A percentile compares a stretch with the other conserved stretches of the same genome.
Conservation (phyloP, 495 filamentous ascomycete genomes). For the Penicillium tannophilum region DNA sequence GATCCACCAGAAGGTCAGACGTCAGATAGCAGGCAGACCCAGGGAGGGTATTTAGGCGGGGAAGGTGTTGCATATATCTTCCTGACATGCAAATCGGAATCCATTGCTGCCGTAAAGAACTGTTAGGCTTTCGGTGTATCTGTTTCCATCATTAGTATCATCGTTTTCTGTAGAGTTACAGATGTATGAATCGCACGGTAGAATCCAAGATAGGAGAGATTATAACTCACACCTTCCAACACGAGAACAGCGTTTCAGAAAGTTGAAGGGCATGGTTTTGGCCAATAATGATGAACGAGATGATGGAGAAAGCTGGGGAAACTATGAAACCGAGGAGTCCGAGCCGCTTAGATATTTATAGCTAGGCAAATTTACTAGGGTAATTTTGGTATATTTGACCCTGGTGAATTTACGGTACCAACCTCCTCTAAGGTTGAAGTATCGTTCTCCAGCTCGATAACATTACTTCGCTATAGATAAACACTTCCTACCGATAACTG, state of each 20-base stretch:
- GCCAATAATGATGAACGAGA: not conserved
- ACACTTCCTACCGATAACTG: no score
- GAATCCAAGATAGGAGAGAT: not conserved
- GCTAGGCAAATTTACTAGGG: not conserved
- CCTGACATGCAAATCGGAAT: not conserved
- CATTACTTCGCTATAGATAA: no score
- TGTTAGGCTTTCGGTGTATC: not conserved
- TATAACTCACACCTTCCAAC: constrained; percentile 10
- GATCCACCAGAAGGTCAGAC: constrained; percentile 4
- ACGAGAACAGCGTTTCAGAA: not conserved
- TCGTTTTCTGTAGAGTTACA: no score
- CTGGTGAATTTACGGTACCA: not conserved
- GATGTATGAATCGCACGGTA: not conserved
- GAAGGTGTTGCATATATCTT: not conserved
- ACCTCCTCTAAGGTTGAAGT: not conserved
- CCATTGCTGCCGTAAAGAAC: constrained; percentile 1
- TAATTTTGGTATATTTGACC: not conserved
- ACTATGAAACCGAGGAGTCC: not conserved
- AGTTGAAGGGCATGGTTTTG: not conserved
- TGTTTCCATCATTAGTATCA: not conserved
- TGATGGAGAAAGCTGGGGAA: not conserved
- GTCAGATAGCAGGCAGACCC: not conserved
- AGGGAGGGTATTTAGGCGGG: not conserved
- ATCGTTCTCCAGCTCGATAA: no score
- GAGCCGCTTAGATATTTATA: not conserved